Base-by-base conservation (phyloP, 805 yeast genomes). In the Saccharomycopsis synnaedendra region DNA sequence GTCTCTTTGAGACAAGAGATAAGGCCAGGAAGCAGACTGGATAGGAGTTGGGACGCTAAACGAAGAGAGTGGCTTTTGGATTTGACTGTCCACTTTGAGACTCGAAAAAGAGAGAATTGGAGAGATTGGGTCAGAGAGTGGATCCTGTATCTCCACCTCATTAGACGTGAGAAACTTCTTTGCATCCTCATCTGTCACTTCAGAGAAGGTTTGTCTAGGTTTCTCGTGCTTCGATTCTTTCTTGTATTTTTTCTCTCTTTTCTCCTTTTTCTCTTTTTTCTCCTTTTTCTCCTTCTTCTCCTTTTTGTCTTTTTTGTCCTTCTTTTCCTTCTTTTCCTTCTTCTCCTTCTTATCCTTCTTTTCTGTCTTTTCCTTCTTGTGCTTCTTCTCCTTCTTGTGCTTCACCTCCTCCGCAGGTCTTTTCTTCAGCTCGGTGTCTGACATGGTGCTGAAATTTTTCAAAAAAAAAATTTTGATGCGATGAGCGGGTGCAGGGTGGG, bases 21-120 rank as follows among this genome's bases (percentile, higher is more conserved):
- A 87, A 55, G 98, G 97, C 97, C 97, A 93, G 5, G 97, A 76
- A 41, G 79, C 86, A 33, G 96, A 76, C 69, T 90, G 98, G 57
- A 90, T 90, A 36, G 97, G 97, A 5, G 97, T 89, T 47, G 98
- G 99, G 57, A 78, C 81, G 10, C 86, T 82, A 68, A 85, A 93
- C 57, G 80, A 77, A 38, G 77, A 67, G 42, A 90, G 71, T 42
- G 75, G 78, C n/a, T 68, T 57, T 54, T 73, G 74, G 51, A 89
- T 75, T 45, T 75, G 70, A 1, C 74, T 54, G 50, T 79, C 75
- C 31, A 83, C 67, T 1, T 70, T 57, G 29, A 90, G 70, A 35
- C 81, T 77, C 34, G 70, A 68, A 58, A 93, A 89, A 5, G 80
- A 64, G 46, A 90, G 64, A 29, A 82, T 65, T 6, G 97, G 97